Percentiles rank a stretch among this genome's conserved stretches.
Conservation (phyloP, 2,329 filamentous ascomycete species). For the Furcasterigmium sp. region DNA sequence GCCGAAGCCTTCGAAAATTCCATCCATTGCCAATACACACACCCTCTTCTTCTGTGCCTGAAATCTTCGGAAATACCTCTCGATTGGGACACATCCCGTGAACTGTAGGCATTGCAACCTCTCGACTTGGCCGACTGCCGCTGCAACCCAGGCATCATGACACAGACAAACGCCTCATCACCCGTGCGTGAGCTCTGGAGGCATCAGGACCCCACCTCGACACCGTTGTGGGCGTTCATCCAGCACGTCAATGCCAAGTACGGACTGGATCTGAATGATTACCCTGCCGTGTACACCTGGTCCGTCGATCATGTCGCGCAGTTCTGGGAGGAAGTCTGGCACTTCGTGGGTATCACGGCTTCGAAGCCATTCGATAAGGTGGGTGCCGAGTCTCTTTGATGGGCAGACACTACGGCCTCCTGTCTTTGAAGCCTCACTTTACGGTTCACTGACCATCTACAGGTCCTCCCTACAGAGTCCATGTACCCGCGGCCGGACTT, state of each 20-base stretch:
- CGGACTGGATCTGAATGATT: slow-evolving; percentile 55
- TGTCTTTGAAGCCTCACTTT: too few relatives aligned
- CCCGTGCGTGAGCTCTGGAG: slow-evolving; percentile 57
- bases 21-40: neutral
- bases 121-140: neutral
- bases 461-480: slow-evolving; percentile 65
- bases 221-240: slow-evolving; percentile 69
- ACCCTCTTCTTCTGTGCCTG: neutral
- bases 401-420: neutral
- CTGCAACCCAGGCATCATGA: slow-evolving; percentile 7
- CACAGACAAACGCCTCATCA: neutral
- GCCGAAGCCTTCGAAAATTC: neutral
- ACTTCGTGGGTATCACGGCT: slow-evolving; percentile 71
- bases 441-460: slow-evolving; percentile 7
- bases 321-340: slow-evolving; percentile 86
- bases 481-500: slow-evolving; percentile 88
- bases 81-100: slow-evolving; percentile 1
- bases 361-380: slow-evolving; percentile 59
- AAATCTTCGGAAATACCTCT: slow-evolving; percentile 2
- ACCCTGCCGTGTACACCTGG: slow-evolving; percentile 78
- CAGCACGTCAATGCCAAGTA: slow-evolving; percentile 64
- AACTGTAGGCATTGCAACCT: neutral
- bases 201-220: slow-evolving; percentile 60
- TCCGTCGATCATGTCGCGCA: slow-evolving; percentile 68
- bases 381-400: slow-evolving; percentile 16